Conservation (phyloP, 768 basidiomycete genomes). For the Rickenella mellea region DNA sequence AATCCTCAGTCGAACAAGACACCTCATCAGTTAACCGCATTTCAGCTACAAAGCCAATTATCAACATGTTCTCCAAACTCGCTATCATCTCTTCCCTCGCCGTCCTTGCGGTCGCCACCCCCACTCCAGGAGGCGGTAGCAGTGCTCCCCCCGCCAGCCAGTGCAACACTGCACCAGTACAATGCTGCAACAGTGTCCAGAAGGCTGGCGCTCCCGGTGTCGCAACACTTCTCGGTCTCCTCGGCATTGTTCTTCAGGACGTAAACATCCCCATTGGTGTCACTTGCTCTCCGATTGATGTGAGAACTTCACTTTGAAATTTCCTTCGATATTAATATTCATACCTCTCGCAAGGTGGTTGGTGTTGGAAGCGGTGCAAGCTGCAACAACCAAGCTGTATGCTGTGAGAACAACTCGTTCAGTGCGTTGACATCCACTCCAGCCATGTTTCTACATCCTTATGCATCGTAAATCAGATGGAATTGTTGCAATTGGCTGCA, state of each 20-base stretch:
- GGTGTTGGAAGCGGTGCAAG: slow-evolving; percentile 7
- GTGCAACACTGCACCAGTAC: slow-evolving; percentile 12
- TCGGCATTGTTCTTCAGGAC: slow-evolving; percentile 11
- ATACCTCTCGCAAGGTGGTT: neutral
- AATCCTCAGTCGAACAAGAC: neutral
- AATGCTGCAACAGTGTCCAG: slow-evolving; percentile 13
- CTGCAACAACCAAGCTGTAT: slow-evolving; percentile 7
- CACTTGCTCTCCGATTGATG: neutral
- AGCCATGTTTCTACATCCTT: neutral
- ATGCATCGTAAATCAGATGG: slow-evolving; percentile 10
- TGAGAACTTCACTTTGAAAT: neutral
- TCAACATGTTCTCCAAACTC: neutral
- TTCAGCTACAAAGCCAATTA: neutral
- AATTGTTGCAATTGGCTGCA: slow-evolving; percentile 27
- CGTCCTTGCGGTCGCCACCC: neutral
- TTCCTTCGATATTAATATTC: neutral
- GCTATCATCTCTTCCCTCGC: neutral
- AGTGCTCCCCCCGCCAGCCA: neutral
- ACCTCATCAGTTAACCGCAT: neutral
- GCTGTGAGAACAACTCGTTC: slow-evolving; percentile 11
- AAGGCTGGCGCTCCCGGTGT: slow-evolving; percentile 4
- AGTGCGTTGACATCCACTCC: neutral
- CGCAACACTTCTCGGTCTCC: slow-evolving; percentile 6
- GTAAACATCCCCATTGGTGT: slow-evolving; percentile 4
- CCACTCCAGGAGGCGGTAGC: neutral